phyloP scores from a whole-genome alignment of 768 basidiomycete species.

The Lactarius pseudohatsudake region DNA sequence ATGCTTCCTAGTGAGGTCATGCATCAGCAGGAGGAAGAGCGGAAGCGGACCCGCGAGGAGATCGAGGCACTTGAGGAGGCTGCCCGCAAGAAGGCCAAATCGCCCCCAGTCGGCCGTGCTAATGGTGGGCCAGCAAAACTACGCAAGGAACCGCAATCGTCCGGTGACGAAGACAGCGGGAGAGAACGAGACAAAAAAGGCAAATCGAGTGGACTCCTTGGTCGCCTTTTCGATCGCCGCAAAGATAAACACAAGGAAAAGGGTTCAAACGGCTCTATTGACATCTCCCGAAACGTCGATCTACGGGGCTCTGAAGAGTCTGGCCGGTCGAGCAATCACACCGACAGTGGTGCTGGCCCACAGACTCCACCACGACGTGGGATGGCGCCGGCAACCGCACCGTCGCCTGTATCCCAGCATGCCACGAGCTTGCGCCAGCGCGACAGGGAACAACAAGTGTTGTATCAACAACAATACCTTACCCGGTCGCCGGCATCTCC shows the following conservation, averaged over 20 bases:
- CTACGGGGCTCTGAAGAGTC: slow-evolving; percentile 63
- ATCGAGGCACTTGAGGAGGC: slow-evolving; percentile 45
- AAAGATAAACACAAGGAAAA: slow-evolving; percentile 75
- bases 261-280: slow-evolving; percentile 42
- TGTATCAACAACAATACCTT: slow-evolving; percentile 84
- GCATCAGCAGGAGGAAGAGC: slow-evolving; percentile 52
- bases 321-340: slow-evolving; percentile 47
- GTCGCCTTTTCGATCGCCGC: slow-evolving; percentile 70
- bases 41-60: slow-evolving; percentile 54
- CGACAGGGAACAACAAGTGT: slow-evolving; percentile 84
- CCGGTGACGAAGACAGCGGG: slow-evolving; percentile 42
- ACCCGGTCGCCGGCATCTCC: slow-evolving; percentile 80
- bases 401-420: slow-evolving; percentile 55
- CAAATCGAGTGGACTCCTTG: slow-evolving; percentile 65
- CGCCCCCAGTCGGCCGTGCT: slow-evolving; percentile 8
- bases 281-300: slow-evolving; percentile 38
- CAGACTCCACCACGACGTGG: slow-evolving; percentile 36
- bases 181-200: slow-evolving; percentile 65
- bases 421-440: slow-evolving; percentile 73
- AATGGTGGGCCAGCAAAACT: slow-evolving; percentile 37
- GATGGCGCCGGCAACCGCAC: slow-evolving; percentile 35
- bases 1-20: slow-evolving; percentile 42
- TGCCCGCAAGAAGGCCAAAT: slow-evolving; percentile 49
- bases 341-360: slow-evolving; percentile 11
- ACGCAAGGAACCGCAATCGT: slow-evolving; percentile 45